These are phyloP conservation scores for Chlorella variabilis DNA, from an alignment of 163 green algal genomes.

Conservation along the genomic window DNA sequence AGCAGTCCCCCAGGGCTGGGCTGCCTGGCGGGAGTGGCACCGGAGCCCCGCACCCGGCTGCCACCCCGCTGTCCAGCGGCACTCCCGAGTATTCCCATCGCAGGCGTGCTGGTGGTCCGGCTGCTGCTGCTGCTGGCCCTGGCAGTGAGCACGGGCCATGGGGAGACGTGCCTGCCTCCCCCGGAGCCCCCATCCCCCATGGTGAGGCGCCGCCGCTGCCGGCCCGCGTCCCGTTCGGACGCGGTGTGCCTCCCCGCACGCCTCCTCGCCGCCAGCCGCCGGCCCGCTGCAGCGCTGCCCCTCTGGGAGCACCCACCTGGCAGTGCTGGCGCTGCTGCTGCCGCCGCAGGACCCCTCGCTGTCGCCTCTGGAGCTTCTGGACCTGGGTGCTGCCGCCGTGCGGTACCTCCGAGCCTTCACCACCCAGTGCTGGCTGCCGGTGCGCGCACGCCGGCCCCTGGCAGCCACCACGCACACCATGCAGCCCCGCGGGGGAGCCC, in stretches of 20 bases:
- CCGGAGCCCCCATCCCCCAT: not conserved
- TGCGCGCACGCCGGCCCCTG: constrained; percentile 10
- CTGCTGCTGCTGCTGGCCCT: not conserved
- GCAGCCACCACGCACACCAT: no score
- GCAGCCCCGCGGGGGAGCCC: no score
- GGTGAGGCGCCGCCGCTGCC: not conserved
- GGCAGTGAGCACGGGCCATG: not conserved
- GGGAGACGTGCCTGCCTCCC: not conserved
- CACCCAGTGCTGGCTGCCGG: constrained; percentile 32
- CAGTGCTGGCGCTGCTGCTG: no score
- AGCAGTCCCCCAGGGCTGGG: no score
- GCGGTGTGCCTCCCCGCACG: no score
- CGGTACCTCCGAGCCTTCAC: constrained; percentile 40
- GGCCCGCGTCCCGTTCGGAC: no score
- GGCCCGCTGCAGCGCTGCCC: not conserved
- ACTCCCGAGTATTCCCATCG: no score
- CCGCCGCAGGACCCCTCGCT: constrained; percentile 27
- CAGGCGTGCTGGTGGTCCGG: no score
- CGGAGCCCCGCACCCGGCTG: no score
- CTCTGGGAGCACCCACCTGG: not conserved
- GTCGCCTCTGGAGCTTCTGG: constrained; percentile 7
- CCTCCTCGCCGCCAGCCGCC: no score
- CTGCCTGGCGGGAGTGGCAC: no score
- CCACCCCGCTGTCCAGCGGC: no score
- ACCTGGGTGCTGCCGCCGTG: constrained; percentile 18